Conservation (phyloP, 805 yeast species). For the Tetrapisispora taiwanensis region DNA sequence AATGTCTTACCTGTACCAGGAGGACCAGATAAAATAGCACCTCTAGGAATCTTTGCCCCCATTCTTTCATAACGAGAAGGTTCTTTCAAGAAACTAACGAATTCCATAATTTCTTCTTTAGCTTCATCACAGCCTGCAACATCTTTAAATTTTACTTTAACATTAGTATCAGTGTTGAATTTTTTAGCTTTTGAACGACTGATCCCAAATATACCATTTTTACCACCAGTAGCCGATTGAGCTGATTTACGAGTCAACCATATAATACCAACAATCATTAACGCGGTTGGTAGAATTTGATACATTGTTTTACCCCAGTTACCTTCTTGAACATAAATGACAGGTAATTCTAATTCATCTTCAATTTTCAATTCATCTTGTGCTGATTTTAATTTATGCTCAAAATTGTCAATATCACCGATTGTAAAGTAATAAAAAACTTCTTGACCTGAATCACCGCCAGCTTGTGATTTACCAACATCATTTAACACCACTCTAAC, state of each 20-base stretch:
- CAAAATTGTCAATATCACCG: conserved; percentile 85
- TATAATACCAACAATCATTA: conserved; percentile 80
- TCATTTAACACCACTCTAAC: conserved; percentile 65
- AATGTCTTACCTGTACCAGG: conserved; percentile 97
- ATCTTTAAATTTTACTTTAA: conserved; percentile 77
- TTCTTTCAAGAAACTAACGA: conserved; percentile 77
- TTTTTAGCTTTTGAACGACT: conserved; percentile 78
- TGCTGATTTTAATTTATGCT: conserved; percentile 62
- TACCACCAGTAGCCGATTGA: conserved; percentile 38
- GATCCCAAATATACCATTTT: conserved; percentile 62
- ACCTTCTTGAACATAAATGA: conserved; percentile 65
- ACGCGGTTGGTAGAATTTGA: conserved; percentile 79
- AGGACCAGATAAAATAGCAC: conserved; percentile 89
- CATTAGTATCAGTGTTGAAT: conserved; percentile 85
- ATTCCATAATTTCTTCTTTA: conserved; percentile 91
- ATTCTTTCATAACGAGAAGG: conserved; percentile 76
- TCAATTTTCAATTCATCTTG: conserved; percentile 61
- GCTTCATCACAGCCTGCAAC: conserved; percentile 96
- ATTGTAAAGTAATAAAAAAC: conserved; percentile 52
- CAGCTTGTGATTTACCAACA: conserved; percentile 43
- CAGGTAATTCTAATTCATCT: conserved; percentile 63
- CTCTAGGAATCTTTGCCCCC: conserved; percentile 93
- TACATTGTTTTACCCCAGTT: conserved; percentile 50
- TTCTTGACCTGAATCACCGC: conserved; percentile 22
- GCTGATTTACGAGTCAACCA: conserved; percentile 65